These are phyloP conservation scores for Ambrosiella beaveri DNA, from an alignment of 2,329 filamentous ascomycete species.

Conservation along the genomic window DNA sequence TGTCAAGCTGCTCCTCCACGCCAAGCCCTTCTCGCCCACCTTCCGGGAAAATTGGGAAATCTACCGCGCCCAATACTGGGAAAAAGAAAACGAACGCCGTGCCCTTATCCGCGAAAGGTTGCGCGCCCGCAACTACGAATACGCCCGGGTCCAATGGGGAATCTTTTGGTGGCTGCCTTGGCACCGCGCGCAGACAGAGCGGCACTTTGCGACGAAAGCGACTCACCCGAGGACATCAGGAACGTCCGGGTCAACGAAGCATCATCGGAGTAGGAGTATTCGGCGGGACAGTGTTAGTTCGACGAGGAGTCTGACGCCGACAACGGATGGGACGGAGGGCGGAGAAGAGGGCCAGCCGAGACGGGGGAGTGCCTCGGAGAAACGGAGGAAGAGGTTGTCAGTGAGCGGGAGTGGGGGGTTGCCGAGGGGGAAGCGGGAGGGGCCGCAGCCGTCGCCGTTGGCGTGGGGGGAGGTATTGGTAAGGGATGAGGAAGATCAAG, in stretches of 20 bases:
- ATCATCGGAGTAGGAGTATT: conserved; percentile 30
- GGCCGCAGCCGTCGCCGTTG: conserved; percentile 7
- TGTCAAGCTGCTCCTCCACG: conserved; percentile 74
- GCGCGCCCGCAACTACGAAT: conserved; percentile 46
- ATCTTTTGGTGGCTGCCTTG: conserved; percentile 82
- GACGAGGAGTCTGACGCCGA: conserved; percentile 32
- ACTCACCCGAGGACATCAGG: neutral
- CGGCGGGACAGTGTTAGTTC: conserved; percentile 36
- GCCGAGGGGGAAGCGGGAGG: conserved; percentile 5
- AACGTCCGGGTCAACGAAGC: neutral
- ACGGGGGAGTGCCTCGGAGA: conserved; percentile 9
- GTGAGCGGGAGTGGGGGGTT: conserved; percentile 2
- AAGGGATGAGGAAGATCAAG: neutral
- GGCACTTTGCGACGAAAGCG: conserved; percentile 14
- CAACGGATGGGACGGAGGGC: conserved; percentile 25
- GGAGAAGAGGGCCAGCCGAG: conserved; percentile 15
- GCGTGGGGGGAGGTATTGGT: conserved; percentile 6
- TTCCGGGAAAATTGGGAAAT: conserved; percentile 96
- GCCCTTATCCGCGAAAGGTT: conserved; percentile 54
- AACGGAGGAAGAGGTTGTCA: conserved; percentile 9
- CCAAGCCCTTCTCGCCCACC: conserved; percentile 86
- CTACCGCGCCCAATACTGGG: conserved; percentile 91
- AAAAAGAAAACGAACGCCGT: conserved; percentile 82
- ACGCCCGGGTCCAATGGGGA: conserved; percentile 50
- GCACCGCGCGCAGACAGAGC: conserved; percentile 23